Conservation (phyloP, 2,329 filamentous ascomycete species). For the Macrophomina phaseolina region DNA sequence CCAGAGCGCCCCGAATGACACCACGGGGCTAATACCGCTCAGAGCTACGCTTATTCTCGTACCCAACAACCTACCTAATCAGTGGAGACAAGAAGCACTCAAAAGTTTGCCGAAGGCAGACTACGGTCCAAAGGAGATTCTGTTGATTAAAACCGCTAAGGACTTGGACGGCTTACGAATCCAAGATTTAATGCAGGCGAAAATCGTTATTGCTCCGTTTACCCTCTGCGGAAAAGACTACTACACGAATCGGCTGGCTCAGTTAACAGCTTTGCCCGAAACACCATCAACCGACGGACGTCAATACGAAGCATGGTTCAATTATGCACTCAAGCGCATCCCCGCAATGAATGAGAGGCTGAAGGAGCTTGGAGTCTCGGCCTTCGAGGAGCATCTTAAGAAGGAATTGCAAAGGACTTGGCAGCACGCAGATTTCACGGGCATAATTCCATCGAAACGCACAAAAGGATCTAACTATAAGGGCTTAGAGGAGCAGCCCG, state of each 20-base stretch:
- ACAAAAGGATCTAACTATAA: slow-evolving; percentile 29
- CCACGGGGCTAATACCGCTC: slow-evolving; percentile 47
- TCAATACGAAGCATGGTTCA: slow-evolving; percentile 61
- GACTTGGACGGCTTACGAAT: slow-evolving; percentile 53
- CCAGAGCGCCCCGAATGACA: slow-evolving; percentile 23
- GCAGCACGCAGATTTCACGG: slow-evolving; percentile 43
- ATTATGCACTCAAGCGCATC: slow-evolving; percentile 50
- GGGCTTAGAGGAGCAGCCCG: background rate
- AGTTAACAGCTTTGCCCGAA: slow-evolving; percentile 56
- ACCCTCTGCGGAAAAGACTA: slow-evolving; percentile 51
- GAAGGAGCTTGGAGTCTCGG: slow-evolving; percentile 36
- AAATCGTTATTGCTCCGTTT: slow-evolving; percentile 63
- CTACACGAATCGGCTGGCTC: slow-evolving; percentile 59
- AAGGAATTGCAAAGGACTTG: slow-evolving; percentile 35
- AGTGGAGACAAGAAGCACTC: slow-evolving; percentile 63
- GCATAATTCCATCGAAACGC: slow-evolving; percentile 47
- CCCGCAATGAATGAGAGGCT: slow-evolving; percentile 49
- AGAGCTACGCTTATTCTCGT: slow-evolving; percentile 67
- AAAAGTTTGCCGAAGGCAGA: slow-evolving; percentile 53
- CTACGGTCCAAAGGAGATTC: slow-evolving; percentile 46
- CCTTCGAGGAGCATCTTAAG: slow-evolving; percentile 38
- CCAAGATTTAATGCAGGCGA: slow-evolving; percentile 53
- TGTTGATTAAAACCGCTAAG: slow-evolving; percentile 49
- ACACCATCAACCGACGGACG: slow-evolving; percentile 49
- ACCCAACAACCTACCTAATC: slow-evolving; percentile 59